Evolutionary conservation across 2,329 filamentous ascomycete species (phyloP), one percentile per base, ranked within the genome.

Genomic region (Ophiostoma piceae): DNA sequence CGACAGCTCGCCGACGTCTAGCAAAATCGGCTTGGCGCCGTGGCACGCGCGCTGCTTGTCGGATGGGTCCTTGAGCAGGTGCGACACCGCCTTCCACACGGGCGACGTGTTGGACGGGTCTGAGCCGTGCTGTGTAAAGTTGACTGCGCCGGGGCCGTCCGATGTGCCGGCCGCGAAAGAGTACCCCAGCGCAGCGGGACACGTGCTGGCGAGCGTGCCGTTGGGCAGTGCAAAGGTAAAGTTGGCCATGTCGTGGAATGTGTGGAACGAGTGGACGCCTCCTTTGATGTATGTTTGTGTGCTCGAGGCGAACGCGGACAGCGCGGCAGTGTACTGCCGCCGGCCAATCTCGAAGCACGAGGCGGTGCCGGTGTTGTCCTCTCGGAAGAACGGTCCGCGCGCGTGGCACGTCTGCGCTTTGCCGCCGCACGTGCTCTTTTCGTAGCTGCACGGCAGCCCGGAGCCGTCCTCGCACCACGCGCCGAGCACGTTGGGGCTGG

Each of bases 81-180:
- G 85, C 2, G 91, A 88, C 2, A 96, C 92, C 8, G 92, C 81
- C 32, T 83, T 82, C 94, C 94, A 97, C 3, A 97, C 80, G 0
- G 92, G 92, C 2, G 82, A 84, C 0, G 82, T 84, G 29, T 85
- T 85, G 57, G 87, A 84, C 0, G 92, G 89, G n/a, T 86, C 83
- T 41, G 88, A 89, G 73, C 91, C 86, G 73, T 93, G 94, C 77
- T 98, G 94, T 1, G 92, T 95, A 77, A 97, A 96, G 80, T 97
- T 94, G 75, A 96, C 95, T 0, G 87, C 87, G 1, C 94, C 94
- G 0, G 94, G 93, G 0, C 94, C 92, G 75, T 97, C 94, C 0
- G 91, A 91, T 0, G 94, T 97, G 26, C 94, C 94, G 3, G 91
- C 94, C 0, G 93, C 93, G 76, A 97, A 97, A 0, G 91, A 92